A percentile compares a stretch with the other conserved stretches of the same genome.
These are phyloP conservation scores for Eucalyptus sp. DNA, from an alignment of 345 rosid genomes.

Conservation along the genomic window DNA sequence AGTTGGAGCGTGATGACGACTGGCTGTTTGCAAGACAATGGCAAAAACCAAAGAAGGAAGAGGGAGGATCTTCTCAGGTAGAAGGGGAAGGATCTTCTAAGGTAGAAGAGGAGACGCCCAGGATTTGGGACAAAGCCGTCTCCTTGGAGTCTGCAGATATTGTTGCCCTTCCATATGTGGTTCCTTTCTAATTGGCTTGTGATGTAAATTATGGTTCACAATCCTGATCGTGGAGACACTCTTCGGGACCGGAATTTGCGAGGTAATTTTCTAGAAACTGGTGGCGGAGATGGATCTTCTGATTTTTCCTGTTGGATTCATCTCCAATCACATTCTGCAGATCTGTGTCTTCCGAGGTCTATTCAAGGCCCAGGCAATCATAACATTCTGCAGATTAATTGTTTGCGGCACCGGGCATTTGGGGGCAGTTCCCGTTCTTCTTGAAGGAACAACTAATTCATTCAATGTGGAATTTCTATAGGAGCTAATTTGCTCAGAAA, in stretches of 20 bases:
- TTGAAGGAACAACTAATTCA: neutral
- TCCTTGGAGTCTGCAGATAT: conserved; percentile 49
- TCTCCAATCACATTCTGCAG: neutral
- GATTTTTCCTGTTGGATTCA: neutral
- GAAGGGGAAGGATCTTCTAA: conserved; percentile 9
- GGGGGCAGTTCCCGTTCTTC: neutral
- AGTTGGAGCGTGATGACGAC: conserved; percentile 29
- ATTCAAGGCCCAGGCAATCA: neutral
- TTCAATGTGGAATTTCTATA: neutral
- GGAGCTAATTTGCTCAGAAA: neutral
- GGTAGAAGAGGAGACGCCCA: conserved; percentile 10
- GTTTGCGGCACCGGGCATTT: neutral
- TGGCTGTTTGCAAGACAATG: conserved; percentile 38
- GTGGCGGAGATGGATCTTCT: neutral
- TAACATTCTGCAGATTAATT: neutral
- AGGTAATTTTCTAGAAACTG: neutral
- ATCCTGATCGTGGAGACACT: neutral
- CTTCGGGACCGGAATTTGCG: neutral
- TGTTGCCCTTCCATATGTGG: conserved; percentile 61
- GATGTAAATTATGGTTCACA: neutral
- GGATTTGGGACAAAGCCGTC: conserved; percentile 57
- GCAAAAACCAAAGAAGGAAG: conserved; percentile 14
- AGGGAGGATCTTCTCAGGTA: conserved; percentile 8
- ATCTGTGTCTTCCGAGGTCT: neutral
- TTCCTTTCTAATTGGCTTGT: conserved; percentile 44